These are phyloP conservation scores for Globisporangium lucens DNA, from an alignment of 352 stramenopile genomes.

Conservation along the genomic window DNA sequence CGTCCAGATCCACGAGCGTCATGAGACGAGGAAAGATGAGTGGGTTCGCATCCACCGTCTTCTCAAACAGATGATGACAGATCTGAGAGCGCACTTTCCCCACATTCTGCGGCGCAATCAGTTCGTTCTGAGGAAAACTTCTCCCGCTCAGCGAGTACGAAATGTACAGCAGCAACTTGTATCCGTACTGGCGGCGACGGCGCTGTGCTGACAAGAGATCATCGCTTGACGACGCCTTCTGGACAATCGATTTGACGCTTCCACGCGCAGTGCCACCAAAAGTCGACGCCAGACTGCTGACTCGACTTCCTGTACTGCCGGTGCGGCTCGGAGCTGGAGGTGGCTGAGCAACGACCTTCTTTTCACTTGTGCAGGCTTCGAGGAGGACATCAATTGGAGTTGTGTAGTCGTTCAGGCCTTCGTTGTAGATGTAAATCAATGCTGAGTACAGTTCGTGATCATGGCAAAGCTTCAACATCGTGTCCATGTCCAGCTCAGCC, in stretches of 20 bases:
- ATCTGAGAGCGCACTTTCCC: conserved; percentile 76
- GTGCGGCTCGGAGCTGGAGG: conserved; percentile 11
- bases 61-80: conserved; percentile 85
- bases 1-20: conserved; percentile 73
- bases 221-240: conserved; percentile 27
- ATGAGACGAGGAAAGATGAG: conserved; percentile 80
- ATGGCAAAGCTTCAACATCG: conserved; percentile 90
- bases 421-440: conserved; percentile 94
- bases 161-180: conserved; percentile 90
- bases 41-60: conserved; percentile 30
- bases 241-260: conserved; percentile 31
- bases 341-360: conserved; percentile 21
- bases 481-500: conserved; percentile 93
- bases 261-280: conserved; percentile 54
- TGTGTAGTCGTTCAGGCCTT: conserved; percentile 91
- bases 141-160: conserved; percentile 89
- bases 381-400: conserved; percentile 90
- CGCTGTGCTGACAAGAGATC: conserved; percentile 52
- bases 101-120: conserved; percentile 58
- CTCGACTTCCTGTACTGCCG: conserved; percentile 37
- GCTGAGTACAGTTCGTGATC: conserved; percentile 92
- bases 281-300: conserved; percentile 59
- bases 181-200: conserved; percentile 67
- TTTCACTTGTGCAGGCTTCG: conserved; percentile 63
- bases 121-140: conserved; percentile 85